phyloP scores from a whole-genome alignment of 768 basidiomycete genomes.

The Leccinum olivaceopallidum region DNA sequence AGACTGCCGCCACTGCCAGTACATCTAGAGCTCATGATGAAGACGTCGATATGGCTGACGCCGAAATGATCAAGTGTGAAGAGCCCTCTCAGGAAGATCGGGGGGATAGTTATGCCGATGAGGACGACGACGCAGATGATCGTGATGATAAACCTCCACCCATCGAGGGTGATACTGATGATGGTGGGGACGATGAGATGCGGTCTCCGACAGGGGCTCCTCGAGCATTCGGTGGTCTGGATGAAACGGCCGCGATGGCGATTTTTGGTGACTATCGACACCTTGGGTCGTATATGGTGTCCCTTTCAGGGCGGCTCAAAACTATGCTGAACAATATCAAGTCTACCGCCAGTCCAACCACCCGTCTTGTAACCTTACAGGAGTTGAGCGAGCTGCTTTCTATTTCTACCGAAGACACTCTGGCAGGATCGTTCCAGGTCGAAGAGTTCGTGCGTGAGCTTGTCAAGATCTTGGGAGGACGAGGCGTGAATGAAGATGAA shows the following conservation, averaged over 20 bases:
- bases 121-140: constrained; percentile 44
- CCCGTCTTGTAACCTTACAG: constrained; percentile 85
- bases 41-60: constrained; percentile 77
- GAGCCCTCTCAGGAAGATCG: constrained; percentile 45
- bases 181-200: constrained; percentile 41
- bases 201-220: constrained; percentile 37
- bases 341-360: constrained; percentile 77
- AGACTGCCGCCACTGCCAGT: constrained; percentile 55
- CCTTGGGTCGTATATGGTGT: constrained; percentile 91
- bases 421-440: constrained; percentile 94
- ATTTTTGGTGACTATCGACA: constrained; percentile 88
- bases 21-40: constrained; percentile 68
- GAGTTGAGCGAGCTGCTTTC: constrained; percentile 94
- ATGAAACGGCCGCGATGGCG: constrained; percentile 72
- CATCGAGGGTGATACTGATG: constrained; percentile 50
- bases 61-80: constrained; percentile 50
- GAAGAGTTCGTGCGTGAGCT: constrained; percentile 92
- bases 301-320: constrained; percentile 85
- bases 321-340: constrained; percentile 89
- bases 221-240: constrained; percentile 50
- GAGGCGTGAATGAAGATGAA: constrained; percentile 68
- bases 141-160: constrained; percentile 49
- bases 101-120: constrained; percentile 44
- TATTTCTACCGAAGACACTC: constrained; percentile 96
- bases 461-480: constrained; percentile 86